A percentile compares a stretch with the other conserved stretches of the same genome.
Evolutionary conservation across 176 grass and related monocot species (phyloP).

Genomic region (Rhipidocladum racemiflorum): DNA sequence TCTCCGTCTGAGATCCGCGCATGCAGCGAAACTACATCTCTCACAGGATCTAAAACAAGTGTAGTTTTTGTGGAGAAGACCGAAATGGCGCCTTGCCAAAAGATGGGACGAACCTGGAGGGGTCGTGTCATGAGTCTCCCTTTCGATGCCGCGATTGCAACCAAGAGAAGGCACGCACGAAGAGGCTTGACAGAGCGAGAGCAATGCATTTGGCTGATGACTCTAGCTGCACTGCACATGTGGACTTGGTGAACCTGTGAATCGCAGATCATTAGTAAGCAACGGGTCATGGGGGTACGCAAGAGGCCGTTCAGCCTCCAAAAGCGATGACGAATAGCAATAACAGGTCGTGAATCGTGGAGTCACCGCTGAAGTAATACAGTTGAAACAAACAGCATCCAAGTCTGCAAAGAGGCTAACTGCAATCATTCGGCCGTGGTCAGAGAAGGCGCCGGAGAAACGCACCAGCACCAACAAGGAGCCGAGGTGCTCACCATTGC

Average conservation of each 20-base stretch:
- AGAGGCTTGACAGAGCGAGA: neutral
- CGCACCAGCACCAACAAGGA: neutral
- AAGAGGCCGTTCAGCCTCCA: neutral
- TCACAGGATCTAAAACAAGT: neutral
- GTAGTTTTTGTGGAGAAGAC: neutral
- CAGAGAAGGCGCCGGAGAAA: neutral
- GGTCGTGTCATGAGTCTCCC: neutral
- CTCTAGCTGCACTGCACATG: slow-evolving; percentile 16
- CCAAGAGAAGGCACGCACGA: neutral
- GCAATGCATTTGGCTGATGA: neutral
- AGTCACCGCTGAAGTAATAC: neutral
- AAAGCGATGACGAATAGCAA: neutral
- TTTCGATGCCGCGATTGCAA: neutral
- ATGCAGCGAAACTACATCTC: neutral
- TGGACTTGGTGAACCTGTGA: neutral
- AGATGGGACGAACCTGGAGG: slow-evolving; percentile 26
- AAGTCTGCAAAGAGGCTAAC: slow-evolving; percentile 21
- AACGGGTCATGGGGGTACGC: slow-evolving; percentile 10
- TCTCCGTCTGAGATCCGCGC: too few relatives aligned
- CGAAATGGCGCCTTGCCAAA: neutral
- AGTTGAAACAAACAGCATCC: neutral
- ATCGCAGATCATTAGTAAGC: neutral
- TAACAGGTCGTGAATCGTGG: slow-evolving; percentile 12
- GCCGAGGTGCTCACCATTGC: neutral
- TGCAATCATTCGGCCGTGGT: slow-evolving; percentile 21